Base-by-base conservation (phyloP, 2,329 filamentous ascomycete species). In the Thelonectria rubi region DNA sequence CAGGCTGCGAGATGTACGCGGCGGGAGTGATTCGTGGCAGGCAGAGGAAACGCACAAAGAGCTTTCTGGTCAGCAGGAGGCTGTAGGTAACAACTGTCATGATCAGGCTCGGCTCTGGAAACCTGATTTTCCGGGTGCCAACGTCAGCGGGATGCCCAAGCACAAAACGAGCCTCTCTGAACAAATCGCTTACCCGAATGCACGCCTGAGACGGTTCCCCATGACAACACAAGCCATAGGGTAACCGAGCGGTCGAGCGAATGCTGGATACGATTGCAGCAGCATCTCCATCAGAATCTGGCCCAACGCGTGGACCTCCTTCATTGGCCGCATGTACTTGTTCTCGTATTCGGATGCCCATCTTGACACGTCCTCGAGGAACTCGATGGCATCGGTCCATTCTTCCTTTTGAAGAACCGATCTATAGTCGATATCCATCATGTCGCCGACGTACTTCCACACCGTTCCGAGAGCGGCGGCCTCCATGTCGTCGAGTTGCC, bases 401-500 rank as follows among this genome's bases (percentile, higher is more conserved):
- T 70, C 51, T 10, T 75, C 66, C 32, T 71, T 74, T 6, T 66
- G 63, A 2, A 83, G 76, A 14, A 75, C 70, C 1, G 75, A 75
- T 21, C 73, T 72, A 66, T 85, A 86, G 49, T 80, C 73, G 63
- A 93, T 90, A 0, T 81, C 83, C 86, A 93, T 90, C 54, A 86
- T 85, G 67, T 92, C 88, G 14, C 90, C 91, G 15, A 92, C 77
- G 54, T 82, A 81, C 74, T 91, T 91, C 90, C 90, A 93, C 69
- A 91, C 87, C 0, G 86, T 87, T 15, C 85, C 88, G 30, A 89
- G 75, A 0, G 89, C 90, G 63, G 88, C 91, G 10, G 80, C 74
- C 74, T 94, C 91, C 75, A 93, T 80, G 1, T 89, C 85, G 15
- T 83, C 89, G 20, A 92, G 74, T 5, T 77, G 40, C 2, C 91